Conservation (phyloP, 495 filamentous ascomycete species). For the Daldinia caldariorum region DNA sequence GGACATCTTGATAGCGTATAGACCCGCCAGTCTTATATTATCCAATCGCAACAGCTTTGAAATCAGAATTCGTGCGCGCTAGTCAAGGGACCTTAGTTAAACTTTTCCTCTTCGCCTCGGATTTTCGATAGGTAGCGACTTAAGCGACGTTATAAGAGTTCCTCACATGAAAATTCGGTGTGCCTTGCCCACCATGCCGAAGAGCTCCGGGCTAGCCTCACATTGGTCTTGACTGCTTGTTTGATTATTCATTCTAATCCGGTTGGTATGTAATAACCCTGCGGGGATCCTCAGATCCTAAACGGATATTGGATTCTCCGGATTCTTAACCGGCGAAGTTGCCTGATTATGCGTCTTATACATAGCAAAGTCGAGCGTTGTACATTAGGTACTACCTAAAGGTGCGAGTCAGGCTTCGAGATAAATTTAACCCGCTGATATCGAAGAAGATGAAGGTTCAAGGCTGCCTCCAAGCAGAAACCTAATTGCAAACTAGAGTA, state of each 20-base stretch:
- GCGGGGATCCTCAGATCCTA: neutral
- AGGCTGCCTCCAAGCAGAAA: neutral
- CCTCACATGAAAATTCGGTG: conserved; percentile 2
- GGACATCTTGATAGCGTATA: neutral
- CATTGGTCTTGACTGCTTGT: neutral
- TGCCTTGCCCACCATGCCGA: neutral
- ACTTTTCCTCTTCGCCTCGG: neutral
- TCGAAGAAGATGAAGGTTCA: neutral
- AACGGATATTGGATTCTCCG: conserved; percentile 6
- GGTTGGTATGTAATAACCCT: neutral
- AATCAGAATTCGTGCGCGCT: neutral
- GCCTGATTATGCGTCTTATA: conserved; percentile 1
- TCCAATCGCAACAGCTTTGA: neutral
- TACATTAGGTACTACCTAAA: conserved; percentile 1
- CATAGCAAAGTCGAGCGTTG: neutral
- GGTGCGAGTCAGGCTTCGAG: conserved; percentile 25
- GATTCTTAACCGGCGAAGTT: neutral
- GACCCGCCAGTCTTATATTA: neutral
- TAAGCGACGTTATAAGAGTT: conserved; percentile 6
- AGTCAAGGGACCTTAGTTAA: neutral
- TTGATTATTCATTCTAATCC: neutral
- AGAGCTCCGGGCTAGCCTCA: neutral
- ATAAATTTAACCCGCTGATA: neutral
- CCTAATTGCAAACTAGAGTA: neutral
- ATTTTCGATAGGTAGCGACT: neutral